phyloP scores from a whole-genome alignment of 257 asterid species.

The Solanum chilense region DNA sequence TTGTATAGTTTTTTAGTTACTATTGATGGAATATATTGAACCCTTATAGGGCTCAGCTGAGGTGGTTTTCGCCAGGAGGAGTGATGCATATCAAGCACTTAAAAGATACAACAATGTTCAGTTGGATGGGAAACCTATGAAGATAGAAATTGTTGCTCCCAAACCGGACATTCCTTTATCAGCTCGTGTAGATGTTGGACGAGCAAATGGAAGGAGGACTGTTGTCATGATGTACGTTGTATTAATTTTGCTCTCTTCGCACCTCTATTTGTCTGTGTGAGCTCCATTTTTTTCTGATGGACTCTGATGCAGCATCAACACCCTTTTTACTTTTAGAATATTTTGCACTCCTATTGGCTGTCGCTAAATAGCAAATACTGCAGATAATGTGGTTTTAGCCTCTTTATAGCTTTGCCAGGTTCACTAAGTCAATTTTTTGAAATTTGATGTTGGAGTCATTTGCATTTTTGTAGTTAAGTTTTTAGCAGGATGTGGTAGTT shows the following conservation, averaged over 20 bases:
- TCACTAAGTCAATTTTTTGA: not conserved
- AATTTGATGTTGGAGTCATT: not conserved
- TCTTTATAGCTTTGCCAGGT: not conserved
- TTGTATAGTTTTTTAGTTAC: not conserved
- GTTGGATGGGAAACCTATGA: conserved; percentile 75
- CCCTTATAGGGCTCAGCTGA: conserved; percentile 56
- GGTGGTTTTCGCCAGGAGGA: conserved; percentile 52
- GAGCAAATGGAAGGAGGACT: conserved; percentile 46
- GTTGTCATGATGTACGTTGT: conserved; percentile 40
- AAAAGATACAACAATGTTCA: conserved; percentile 64
- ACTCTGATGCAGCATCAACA: not conserved
- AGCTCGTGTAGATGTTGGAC: conserved; percentile 51
- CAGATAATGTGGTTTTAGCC: not conserved
- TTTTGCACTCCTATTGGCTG: not conserved
- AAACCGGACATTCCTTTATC: conserved; percentile 31
- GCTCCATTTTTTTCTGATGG: not conserved
- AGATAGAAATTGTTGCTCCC: conserved; percentile 48
- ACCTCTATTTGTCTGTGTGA: not conserved
- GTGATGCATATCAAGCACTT: conserved; percentile 59
- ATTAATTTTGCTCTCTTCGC: not conserved
- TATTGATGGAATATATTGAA: not conserved
- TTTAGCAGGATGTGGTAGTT: not conserved
- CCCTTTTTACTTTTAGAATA: not conserved
- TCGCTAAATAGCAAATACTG: not conserved
- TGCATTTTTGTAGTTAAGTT: not conserved